Conservation (phyloP, 2,329 filamentous ascomycete species). For the Colletotrichum godetiae region DNA sequence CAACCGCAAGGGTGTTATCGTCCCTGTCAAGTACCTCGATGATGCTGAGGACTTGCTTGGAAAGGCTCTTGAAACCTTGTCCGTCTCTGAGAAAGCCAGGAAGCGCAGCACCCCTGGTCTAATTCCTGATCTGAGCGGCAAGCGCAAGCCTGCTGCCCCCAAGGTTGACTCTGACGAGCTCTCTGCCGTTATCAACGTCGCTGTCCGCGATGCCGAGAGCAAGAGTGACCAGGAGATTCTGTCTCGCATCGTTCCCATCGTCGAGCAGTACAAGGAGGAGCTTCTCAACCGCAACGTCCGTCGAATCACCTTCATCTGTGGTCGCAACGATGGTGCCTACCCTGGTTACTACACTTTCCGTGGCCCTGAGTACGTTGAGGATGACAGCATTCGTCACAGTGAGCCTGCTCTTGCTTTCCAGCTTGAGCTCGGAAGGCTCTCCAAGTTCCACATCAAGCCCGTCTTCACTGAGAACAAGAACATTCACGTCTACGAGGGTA, state of each 20-base stretch:
- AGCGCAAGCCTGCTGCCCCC: slow-evolving; percentile 69
- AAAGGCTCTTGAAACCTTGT: slow-evolving; percentile 87
- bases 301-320: slow-evolving; percentile 95
- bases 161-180: slow-evolving; percentile 80
- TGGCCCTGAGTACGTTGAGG: slow-evolving; percentile 88
- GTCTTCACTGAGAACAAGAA: slow-evolving; percentile 99
- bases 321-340: slow-evolving; percentile 92
- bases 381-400: slow-evolving; percentile 95
- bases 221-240: slow-evolving; percentile 85
- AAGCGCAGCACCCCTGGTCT: slow-evolving; percentile 67
- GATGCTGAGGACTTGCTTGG: slow-evolving; percentile 89
- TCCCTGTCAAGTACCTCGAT: slow-evolving; percentile 92
- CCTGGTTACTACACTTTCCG: slow-evolving; percentile 99
- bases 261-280: slow-evolving; percentile 86
- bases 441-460: slow-evolving; percentile 97
- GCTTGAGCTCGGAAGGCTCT: slow-evolving; percentile 91
- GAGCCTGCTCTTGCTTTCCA: slow-evolving; percentile 98
- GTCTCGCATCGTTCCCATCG: slow-evolving; percentile 77
- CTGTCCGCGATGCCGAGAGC: slow-evolving; percentile 88
- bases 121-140: slow-evolving; percentile 79
- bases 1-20: slow-evolving; percentile 90
- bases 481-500: slow-evolving; percentile 97
- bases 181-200: slow-evolving; percentile 92
- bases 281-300: slow-evolving; percentile 84
- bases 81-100: slow-evolving; percentile 67